Evolutionary conservation across 2,329 filamentous ascomycete genomes (phyloP).

Genomic region (Volutella citrinella): DNA sequence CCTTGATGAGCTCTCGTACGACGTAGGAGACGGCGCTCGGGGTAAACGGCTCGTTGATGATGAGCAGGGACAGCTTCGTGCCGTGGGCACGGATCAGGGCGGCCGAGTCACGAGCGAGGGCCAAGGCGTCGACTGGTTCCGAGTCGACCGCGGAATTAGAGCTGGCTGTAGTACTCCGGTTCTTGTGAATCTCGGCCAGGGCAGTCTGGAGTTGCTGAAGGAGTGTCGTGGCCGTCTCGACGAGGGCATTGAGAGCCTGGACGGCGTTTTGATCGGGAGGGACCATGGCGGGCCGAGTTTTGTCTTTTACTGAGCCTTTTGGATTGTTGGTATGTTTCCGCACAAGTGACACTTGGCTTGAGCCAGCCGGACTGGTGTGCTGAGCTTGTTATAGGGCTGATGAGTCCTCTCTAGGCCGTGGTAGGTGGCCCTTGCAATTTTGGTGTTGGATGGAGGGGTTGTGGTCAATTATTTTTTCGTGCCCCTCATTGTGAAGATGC

Average conservation of each 20-base stretch:
- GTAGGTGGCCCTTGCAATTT: too few species aligned
- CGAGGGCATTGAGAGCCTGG: conserved; percentile 33
- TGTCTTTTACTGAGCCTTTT: too few species aligned
- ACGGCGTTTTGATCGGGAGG: not conserved
- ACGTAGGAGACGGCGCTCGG: conserved; percentile 70
- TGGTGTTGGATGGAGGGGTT: too few species aligned
- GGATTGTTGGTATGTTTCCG: conserved; percentile 34
- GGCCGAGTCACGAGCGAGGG: conserved; percentile 69
- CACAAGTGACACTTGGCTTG: too few species aligned
- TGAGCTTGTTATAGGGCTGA: too few species aligned
- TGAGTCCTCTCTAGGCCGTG: too few species aligned
- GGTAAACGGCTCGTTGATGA: conserved; percentile 85
- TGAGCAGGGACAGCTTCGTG: conserved; percentile 82
- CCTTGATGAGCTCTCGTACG: conserved; percentile 67
- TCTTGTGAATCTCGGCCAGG: conserved; percentile 36
- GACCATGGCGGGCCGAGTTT: too few species aligned
- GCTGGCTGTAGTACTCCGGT: conserved; percentile 16
- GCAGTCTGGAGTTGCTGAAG: conserved; percentile 42
- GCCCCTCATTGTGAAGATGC: too few species aligned
- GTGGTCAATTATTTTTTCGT: too few species aligned
- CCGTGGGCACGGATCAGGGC: conserved; percentile 75
- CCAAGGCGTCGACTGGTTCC: conserved; percentile 56
- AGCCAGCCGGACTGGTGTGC: too few species aligned
- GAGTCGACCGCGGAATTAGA: conserved; percentile 9
- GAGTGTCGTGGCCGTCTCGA: conserved; percentile 36